Base-by-base conservation (phyloP, 2,329 filamentous ascomycete genomes). In the Phyllosticta citrichinensis region DNA sequence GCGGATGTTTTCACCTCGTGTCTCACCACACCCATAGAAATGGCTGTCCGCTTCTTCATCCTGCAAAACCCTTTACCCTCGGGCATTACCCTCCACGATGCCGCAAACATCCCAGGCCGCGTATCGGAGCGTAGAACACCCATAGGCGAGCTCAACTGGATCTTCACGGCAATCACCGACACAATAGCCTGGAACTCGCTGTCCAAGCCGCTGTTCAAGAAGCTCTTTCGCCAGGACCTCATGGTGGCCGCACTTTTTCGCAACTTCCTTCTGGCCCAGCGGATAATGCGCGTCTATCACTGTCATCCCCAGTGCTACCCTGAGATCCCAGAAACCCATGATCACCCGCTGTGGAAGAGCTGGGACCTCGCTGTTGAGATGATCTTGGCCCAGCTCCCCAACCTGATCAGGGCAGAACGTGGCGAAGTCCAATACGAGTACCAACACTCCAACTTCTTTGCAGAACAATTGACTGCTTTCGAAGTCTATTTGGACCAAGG, bases 211-310 rank as follows among this genome's bases (percentile, higher is more conserved):
- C 78, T 97, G 11, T 99, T 99, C 76, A 92, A 96, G 74, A 96
- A 96, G 74, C 89, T 97, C 63, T 99, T 99, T 74, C 81, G 94
- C 52, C 94, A 99, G 73, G 94, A 99, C 73, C 81, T 99, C 12
- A 97, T 99, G 92, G 94, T 99, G n/a, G 94, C 94, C 12, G 94
- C 94, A 1, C 79, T 99, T 8, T 99, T 97, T 74, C 85, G 94
- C 58, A 99, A 99, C 71, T 97, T 97, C 70, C 82, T 99, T 1
- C 83, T 99, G 2, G 91, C 91, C 2, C 94, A 99, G 73, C 85
- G 94, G 65, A 88, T 99, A 67, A 97, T 99, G 94, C 86, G 89
- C 62, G 90, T 92, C 1, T 97, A 97, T 70, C 91, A 95, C 66
- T 99, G 94, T 70, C 91, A 96, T 70, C 94, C 94, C 2, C 89